Base-by-base conservation (phyloP, 768 basidiomycete genomes). In the Sarcomyxa edulis region DNA sequence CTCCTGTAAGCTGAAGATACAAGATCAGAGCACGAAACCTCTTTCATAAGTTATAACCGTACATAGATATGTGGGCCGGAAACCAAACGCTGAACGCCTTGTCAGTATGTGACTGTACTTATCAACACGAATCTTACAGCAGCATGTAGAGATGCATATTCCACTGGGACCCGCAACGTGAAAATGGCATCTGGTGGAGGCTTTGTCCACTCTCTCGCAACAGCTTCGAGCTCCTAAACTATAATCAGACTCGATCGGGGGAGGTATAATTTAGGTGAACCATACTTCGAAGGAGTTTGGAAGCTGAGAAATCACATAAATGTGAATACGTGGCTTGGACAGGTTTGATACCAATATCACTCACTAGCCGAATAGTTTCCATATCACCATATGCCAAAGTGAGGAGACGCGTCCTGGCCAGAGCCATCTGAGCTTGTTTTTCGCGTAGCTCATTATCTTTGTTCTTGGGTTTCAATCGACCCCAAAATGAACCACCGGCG, bases 51-150 rank as follows among this genome's bases (percentile, higher is more conserved):
- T 32, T 23, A 8, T 4, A 48, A 44, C 39, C 78, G 35, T 56
- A 87, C 88, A 61, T 87, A 91, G 50, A 92, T 86, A 53, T 84
- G 90, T 14, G 84, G 82, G 9, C 87, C 84, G 35, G 87, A 71
- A 8, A 91, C 84, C 43, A 88, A 62, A 40, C 87, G 77, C 86
- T 90, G 49, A 14, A 34, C 42, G 30, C 25, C 53, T 46, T 41
- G 40, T 57, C 38, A 62, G 50, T 30, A 11, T 44, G 47, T 31
- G 29, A 45, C 26, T 32, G 34, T 23, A 15, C 40, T 21, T 50
- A 42, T 22, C 23, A 47, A 45, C 24, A 37, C n/a, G 16, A 5
- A 18, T 66, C 84, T 54, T 54, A 91, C 87, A 32, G 87, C 81
- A 37, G 89, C 88, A 50, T 86, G 82, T 22, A 88, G 70, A 19